Evolutionary conservation across 805 yeast genomes (phyloP).

Genomic region (Candida stauntonica): DNA sequence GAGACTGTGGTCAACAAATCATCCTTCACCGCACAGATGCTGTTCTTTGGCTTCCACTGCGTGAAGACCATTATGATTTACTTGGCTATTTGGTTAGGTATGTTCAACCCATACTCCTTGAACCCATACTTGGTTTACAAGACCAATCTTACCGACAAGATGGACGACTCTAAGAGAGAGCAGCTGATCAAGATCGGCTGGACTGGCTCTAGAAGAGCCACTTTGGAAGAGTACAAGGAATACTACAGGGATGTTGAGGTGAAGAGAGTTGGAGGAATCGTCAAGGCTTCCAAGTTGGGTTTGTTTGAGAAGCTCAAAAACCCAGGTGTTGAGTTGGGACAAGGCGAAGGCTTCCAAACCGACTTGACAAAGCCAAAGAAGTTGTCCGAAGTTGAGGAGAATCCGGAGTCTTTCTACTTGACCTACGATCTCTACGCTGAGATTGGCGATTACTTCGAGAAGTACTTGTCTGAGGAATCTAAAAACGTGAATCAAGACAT

Average conservation of each 20-base stretch:
- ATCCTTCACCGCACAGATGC: slow-evolving; percentile 47
- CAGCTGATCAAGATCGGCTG: slow-evolving; percentile 72
- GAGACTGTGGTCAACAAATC: slow-evolving; percentile 43
- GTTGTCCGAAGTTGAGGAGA: slow-evolving; percentile 35
- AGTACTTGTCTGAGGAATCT: slow-evolving; percentile 30
- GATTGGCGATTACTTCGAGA: slow-evolving; percentile 46
- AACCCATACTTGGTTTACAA: slow-evolving; percentile 33
- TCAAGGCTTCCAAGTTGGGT: slow-evolving; percentile 74
- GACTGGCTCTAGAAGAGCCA: slow-evolving; percentile 86
- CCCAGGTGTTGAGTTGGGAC: slow-evolving; percentile 58
- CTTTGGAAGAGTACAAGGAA: slow-evolving; percentile 65
- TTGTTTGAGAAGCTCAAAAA: slow-evolving; percentile 51
- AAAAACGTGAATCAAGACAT: slow-evolving; percentile 39
- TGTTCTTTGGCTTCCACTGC: slow-evolving; percentile 70
- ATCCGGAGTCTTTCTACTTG: slow-evolving; percentile 45
- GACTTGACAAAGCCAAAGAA: slow-evolving; percentile 35
- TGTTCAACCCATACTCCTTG: slow-evolving; percentile 69
- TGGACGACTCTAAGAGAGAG: slow-evolving; percentile 31
- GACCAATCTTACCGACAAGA: slow-evolving; percentile 32
- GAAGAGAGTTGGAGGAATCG: slow-evolving; percentile 66
- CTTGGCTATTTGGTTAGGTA: slow-evolving; percentile 59
- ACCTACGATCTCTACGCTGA: slow-evolving; percentile 52
- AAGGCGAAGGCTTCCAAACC: slow-evolving; percentile 81
- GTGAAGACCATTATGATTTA: slow-evolving; percentile 56
- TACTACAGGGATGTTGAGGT: slow-evolving; percentile 60